Evolutionary conservation across 129 eudicot species (phyloP).

Genomic region (Silybum marianum): DNA sequence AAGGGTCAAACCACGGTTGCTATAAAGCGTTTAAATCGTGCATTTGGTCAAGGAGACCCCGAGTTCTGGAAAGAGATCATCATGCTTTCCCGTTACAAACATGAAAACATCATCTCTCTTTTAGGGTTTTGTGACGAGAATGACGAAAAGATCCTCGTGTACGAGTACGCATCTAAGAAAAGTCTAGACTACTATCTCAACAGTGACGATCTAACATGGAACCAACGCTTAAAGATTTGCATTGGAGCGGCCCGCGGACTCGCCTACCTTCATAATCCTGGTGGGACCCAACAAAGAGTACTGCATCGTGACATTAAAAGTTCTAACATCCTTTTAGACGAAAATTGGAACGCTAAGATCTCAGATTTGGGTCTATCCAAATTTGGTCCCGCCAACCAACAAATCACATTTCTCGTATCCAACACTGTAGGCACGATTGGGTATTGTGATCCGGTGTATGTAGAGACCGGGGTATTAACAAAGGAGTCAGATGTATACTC

Average conservation of each 20-base stretch:
- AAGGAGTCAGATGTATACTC: conserved; percentile 24
- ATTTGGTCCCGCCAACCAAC: conserved; percentile 23
- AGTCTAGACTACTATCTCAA: no score
- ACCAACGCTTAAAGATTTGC: not conserved
- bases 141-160: no score
- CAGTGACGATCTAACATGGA: no score
- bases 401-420: conserved; percentile 10
- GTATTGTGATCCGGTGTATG: conserved; percentile 23
- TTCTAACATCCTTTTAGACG: conserved; percentile 14
- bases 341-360: conserved; percentile 18
- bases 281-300: conserved; percentile 14
- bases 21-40: no score
- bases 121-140: no score
- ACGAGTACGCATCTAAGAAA: no score
- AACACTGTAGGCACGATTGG: conserved; percentile 16
- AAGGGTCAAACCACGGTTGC: no score
- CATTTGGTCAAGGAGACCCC: no score
- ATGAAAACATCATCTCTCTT: no score
- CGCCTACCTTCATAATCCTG: not conserved
- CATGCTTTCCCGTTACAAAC: no score
- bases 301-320: conserved; percentile 23
- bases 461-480: conserved; percentile 17
- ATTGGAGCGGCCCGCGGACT: conserved; percentile 9
- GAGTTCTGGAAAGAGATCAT: no score
- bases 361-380: conserved; percentile 13